phyloP scores from a whole-genome alignment of 1,284 basidiomycete species.

The Naganishia sp. region DNA sequence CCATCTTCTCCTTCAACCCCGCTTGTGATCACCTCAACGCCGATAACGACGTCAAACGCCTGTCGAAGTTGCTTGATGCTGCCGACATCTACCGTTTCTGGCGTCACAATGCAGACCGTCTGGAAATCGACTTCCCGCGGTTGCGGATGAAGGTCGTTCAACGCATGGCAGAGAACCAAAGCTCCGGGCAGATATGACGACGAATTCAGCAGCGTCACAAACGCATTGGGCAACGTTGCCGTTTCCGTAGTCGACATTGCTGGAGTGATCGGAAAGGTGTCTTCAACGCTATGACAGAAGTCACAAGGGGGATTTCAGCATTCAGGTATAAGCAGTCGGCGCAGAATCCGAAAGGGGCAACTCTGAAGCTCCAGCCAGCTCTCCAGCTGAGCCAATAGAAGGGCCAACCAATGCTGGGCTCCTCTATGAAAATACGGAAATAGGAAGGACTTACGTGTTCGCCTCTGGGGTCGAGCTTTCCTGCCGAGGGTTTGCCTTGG shows the following conservation, averaged over 20 bases:
- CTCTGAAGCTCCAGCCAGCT: no score
- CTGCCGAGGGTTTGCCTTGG: conserved; percentile 14
- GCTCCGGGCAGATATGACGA: conserved; percentile 90
- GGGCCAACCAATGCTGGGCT: background rate
- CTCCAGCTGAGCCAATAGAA: background rate
- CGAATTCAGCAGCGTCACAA: conserved; percentile 85
- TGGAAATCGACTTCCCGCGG: conserved; percentile 67
- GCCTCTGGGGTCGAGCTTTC: conserved; percentile 2
- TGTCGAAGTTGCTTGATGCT: conserved; percentile 77
- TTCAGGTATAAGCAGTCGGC: no score
- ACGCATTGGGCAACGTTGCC: conserved; percentile 43
- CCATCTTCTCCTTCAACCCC: conserved; percentile 61
- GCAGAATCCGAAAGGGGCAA: no score
- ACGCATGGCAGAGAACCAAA: conserved; percentile 77
- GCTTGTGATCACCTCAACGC: conserved; percentile 78
- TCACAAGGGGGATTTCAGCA: no score
- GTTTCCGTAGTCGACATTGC: background rate
- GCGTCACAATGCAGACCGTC: conserved; percentile 89
- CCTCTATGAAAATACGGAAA: background rate
- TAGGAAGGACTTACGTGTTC: conserved; percentile 11
- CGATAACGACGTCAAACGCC: conserved; percentile 81
- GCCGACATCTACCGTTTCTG: conserved; percentile 84
- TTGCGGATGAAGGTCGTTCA: conserved; percentile 72
- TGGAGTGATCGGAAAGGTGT: background rate
- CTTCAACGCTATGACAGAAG: background rate